phyloP scores from a whole-genome alignment of 345 rosid species.

The Gossypium mustelinum region DNA sequence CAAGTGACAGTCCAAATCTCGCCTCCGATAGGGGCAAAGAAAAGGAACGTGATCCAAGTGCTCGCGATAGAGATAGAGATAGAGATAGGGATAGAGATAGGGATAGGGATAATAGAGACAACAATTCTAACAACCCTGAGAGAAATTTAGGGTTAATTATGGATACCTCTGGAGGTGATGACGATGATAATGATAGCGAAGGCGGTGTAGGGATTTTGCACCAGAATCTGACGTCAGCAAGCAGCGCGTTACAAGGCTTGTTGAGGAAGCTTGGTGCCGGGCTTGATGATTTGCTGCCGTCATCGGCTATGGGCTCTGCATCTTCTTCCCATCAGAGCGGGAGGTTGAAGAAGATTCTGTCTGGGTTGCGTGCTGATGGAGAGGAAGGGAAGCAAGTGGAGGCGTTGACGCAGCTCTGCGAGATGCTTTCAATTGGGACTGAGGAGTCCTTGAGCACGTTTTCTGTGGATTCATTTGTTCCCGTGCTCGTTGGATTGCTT shows the following conservation, averaged over 20 bases:
- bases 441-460: slow-evolving; percentile 93
- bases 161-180: slow-evolving; percentile 58
- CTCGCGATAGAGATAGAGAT: slow-evolving; percentile 44
- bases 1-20: slow-evolving; percentile 27
- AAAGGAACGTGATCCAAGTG: slow-evolving; percentile 75
- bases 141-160: slow-evolving; percentile 48
- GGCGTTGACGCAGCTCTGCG: slow-evolving; percentile 95
- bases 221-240: slow-evolving; percentile 88
- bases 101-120: slow-evolving; percentile 23
- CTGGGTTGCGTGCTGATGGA: slow-evolving; percentile 89
- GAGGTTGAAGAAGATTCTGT: slow-evolving; percentile 82
- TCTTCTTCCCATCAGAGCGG: slow-evolving; percentile 84
- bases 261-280: slow-evolving; percentile 97
- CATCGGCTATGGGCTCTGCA: slow-evolving; percentile 71
- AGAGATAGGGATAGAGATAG: slow-evolving; percentile 19
- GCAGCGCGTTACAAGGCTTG: slow-evolving; percentile 92
- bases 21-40: slow-evolving; percentile 84
- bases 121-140: slow-evolving; percentile 18
- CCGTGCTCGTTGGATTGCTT: slow-evolving; percentile 85
- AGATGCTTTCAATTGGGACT: slow-evolving; percentile 93
- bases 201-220: slow-evolving; percentile 76
- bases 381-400: slow-evolving; percentile 99
- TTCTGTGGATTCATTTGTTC: slow-evolving; percentile 96
- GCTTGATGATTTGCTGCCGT: slow-evolving; percentile 83
- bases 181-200: slow-evolving; percentile 85